phyloP scores from a whole-genome alignment of 805 yeast genomes.

The Debaryomyces prosopidis region DNA sequence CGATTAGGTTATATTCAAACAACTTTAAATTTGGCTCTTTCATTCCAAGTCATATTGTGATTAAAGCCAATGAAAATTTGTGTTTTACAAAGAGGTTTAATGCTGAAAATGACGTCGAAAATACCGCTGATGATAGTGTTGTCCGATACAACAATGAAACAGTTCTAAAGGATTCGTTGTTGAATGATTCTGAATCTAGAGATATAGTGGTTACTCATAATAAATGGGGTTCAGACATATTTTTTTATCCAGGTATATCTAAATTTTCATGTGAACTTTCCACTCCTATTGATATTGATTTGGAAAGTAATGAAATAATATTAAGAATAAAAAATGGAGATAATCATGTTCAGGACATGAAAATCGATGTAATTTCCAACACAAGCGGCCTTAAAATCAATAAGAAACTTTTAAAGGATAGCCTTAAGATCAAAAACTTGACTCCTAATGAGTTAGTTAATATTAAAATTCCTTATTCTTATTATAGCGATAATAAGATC shows the following conservation, averaged over 20 bases:
- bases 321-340: slow-evolving; percentile 28
- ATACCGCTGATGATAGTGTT: slow-evolving; percentile 4
- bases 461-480: slow-evolving; percentile 31
- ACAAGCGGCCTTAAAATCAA: slow-evolving; percentile 17
- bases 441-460: slow-evolving; percentile 13
- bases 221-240: not conserved
- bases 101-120: not conserved
- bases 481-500: slow-evolving; percentile 27
- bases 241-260: slow-evolving; percentile 15
- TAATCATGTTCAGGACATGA: slow-evolving; percentile 30
- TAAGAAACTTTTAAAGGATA: slow-evolving; percentile 5
- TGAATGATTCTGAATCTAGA: not conserved
- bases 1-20: slow-evolving; percentile 19
- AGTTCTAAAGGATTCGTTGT: not conserved
- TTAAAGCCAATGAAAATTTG: slow-evolving; percentile 18
- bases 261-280: slow-evolving; percentile 29
- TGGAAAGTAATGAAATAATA: slow-evolving; percentile 27
- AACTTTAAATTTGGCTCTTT: slow-evolving; percentile 37
- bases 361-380: slow-evolving; percentile 12
- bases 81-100: slow-evolving; percentile 12
- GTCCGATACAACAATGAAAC: slow-evolving; percentile 3
- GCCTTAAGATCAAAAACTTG: not conserved
- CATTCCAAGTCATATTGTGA: slow-evolving; percentile 15
- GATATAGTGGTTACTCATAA: not conserved
- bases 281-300: slow-evolving; percentile 22